Conservation (phyloP, 1,284 basidiomycete species). For the Leccinum griseonigrum region DNA sequence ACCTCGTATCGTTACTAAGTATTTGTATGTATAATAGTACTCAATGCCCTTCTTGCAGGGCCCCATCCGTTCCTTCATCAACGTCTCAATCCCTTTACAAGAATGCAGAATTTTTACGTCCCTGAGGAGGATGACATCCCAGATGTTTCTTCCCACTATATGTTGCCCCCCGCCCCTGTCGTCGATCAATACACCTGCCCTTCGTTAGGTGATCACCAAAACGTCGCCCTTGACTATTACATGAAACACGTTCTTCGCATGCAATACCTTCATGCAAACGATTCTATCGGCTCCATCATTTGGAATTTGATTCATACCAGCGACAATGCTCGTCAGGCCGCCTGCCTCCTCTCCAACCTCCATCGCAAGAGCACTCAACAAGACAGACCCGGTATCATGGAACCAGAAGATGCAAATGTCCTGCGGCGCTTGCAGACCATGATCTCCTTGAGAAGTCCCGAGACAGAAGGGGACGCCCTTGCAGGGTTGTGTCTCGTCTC, state of each 20-base stretch:
- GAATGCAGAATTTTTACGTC: constrained; percentile 12
- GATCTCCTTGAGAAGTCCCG: constrained; percentile 20
- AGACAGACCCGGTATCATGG: constrained; percentile 18
- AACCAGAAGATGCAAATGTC: constrained; percentile 28
- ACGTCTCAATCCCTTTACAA: constrained; percentile 31
- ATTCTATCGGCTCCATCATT: constrained; percentile 48
- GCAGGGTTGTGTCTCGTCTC: constrained; percentile 73
- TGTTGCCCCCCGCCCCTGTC: constrained; percentile 6
- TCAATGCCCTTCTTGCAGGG: constrained; percentile 65
- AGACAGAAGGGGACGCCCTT: constrained; percentile 67
- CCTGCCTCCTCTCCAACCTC: constrained; percentile 44
- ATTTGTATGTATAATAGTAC: constrained; percentile 57
- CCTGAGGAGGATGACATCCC: constrained; percentile 15
- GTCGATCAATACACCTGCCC: constrained; percentile 17
- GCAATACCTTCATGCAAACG: constrained; percentile 66
- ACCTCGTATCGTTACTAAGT: constrained; percentile 65
- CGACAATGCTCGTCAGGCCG: constrained; percentile 49
- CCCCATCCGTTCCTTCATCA: constrained; percentile 22
- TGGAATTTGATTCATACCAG: constrained; percentile 39
- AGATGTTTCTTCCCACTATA: constrained; percentile 25
- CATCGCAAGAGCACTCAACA: constrained; percentile 28
- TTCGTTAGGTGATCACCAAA: constrained; percentile 19
- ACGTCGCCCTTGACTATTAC: constrained; percentile 25
- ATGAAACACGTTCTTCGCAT: constrained; percentile 54
- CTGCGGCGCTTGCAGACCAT: constrained; percentile 29